Percentiles rank a stretch among this genome's conserved stretches.
phyloP scores from a whole-genome alignment of 805 yeast species.

The Metschnikowia lunata region DNA sequence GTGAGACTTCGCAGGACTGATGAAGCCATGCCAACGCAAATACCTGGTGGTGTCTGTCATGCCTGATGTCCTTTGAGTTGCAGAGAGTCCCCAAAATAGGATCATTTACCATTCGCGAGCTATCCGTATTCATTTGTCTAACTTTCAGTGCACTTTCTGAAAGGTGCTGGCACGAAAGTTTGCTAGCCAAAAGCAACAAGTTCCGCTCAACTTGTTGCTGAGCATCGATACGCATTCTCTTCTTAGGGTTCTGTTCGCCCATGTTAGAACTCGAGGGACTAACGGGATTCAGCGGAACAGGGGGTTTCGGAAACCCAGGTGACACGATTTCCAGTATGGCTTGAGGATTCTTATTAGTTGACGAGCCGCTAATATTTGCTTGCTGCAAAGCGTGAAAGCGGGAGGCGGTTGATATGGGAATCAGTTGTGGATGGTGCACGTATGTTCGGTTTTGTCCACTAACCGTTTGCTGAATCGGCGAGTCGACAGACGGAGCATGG shows the following conservation, averaged over 20 bases:
- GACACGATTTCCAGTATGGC: no score
- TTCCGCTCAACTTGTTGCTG: constrained; percentile 10
- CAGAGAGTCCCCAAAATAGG: constrained; percentile 7
- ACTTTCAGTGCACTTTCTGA: constrained; percentile 14
- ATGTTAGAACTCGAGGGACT: no score
- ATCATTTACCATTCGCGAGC: constrained; percentile 4
- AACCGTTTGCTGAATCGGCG: no score
- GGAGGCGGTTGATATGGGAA: no score
- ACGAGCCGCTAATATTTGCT: no score
- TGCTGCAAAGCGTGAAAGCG: no score
- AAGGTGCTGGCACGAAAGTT: constrained; percentile 4
- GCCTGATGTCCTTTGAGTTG: constrained; percentile 12
- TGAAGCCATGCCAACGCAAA: constrained; percentile 81
- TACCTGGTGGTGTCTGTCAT: constrained; percentile 65
- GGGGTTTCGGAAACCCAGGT: no score
- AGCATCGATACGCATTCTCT: constrained; percentile 4
- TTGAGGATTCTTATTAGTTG: no score
- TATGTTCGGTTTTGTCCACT: no score
- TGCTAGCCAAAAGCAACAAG: constrained; percentile 6
- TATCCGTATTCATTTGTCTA: constrained; percentile 8
- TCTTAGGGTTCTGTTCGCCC: not conserved
- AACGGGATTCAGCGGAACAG: no score
- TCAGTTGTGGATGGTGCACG: no score
- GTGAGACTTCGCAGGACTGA: constrained; percentile 54
- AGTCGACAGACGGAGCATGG: no score